These are phyloP conservation scores for Coniochaeta sp. DNA, from an alignment of 2,329 filamentous ascomycete genomes.

Conservation along the genomic window DNA sequence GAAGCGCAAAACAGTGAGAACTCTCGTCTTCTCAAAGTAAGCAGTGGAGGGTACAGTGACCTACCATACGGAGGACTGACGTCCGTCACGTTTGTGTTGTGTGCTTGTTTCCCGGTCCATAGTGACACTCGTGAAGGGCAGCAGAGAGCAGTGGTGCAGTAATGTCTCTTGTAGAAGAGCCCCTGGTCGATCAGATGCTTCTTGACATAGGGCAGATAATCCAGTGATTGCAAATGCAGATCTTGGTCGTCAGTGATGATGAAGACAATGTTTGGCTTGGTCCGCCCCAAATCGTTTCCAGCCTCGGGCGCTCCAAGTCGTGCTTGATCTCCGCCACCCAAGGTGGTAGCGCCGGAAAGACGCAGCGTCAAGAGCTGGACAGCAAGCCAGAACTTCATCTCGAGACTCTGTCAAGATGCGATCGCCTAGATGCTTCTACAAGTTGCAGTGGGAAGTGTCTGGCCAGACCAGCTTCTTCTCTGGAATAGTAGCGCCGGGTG, in stretches of 20 bases:
- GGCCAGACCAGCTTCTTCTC: neutral
- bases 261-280: conserved; percentile 49
- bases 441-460: neutral
- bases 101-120: conserved; percentile 54
- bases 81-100: conserved; percentile 56
- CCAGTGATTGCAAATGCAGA: conserved; percentile 48
- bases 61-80: conserved; percentile 17
- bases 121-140: conserved; percentile 55
- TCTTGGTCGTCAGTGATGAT: conserved; percentile 62
- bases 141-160: conserved; percentile 53
- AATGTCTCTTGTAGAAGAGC: conserved; percentile 49
- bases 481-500: neutral
- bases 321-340: neutral
- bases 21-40: neutral
- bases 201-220: conserved; percentile 48
- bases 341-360: neutral
- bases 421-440: neutral
- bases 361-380: neutral
- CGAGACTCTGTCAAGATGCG: neutral
- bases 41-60: neutral
- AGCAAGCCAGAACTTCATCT: neutral
- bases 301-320: neutral
- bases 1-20: neutral
- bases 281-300: neutral
- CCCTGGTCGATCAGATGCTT: conserved; percentile 49